phyloP scores from a whole-genome alignment of 495 filamentous ascomycete genomes.

The Polyplosphaeria fusca region DNA sequence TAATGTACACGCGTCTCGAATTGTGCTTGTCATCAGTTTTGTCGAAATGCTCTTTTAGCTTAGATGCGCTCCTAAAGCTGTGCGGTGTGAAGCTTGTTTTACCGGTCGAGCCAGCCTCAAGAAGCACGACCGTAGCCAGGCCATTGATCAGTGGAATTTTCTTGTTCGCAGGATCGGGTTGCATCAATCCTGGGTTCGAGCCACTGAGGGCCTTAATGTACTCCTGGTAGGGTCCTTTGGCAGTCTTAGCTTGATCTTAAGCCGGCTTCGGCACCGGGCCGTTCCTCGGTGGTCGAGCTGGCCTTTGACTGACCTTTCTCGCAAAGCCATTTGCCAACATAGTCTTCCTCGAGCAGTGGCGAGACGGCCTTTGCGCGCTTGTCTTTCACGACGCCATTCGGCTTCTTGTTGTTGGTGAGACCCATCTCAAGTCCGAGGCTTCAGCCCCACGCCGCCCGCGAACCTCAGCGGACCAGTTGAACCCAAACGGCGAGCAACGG shows the following conservation, averaged over 20 bases:
- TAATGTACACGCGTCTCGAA: slow-evolving; percentile 21
- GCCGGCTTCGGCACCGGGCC: not conserved
- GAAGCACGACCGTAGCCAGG: slow-evolving; percentile 14
- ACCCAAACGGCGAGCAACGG: not conserved
- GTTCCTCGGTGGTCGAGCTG: not conserved
- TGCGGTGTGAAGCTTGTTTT: not conserved
- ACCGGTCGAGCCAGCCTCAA: slow-evolving; percentile 6
- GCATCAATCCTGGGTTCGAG: slow-evolving; percentile 18
- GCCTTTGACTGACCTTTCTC: slow-evolving; percentile 5
- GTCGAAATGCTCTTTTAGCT: slow-evolving; percentile 6
- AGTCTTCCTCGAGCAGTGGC: too few species aligned
- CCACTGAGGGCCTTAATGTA: slow-evolving; percentile 12
- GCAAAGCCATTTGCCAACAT: too few species aligned
- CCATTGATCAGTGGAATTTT: slow-evolving; percentile 5
- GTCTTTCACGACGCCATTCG: too few species aligned
- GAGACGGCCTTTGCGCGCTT: too few species aligned
- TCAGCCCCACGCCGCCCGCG: not conserved
- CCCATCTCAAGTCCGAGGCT: not conserved
- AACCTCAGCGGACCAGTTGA: not conserved
- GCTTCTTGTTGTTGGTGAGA: not conserved
- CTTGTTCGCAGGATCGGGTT: slow-evolving; percentile 16
- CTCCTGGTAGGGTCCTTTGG: slow-evolving; percentile 22
- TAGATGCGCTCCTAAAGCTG: not conserved
- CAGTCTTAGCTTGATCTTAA: slow-evolving; percentile 1
- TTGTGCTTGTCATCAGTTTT: not conserved